Base-by-base conservation (phyloP, 257 asterid species). In the Jaltomata sinuosa region DNA sequence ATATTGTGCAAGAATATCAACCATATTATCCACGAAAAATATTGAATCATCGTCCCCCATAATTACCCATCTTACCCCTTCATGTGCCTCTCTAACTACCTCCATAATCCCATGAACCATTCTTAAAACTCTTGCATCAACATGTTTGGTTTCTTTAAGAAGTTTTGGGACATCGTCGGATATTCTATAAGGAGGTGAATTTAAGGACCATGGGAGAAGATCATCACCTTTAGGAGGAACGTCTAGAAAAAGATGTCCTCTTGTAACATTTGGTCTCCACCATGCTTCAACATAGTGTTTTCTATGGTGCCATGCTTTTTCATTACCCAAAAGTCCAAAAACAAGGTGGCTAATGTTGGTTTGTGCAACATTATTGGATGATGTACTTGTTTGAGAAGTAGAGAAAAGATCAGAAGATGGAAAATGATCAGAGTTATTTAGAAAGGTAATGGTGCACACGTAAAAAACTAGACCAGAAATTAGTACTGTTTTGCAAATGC, bases 41-140 rank as follows among this genome's bases (percentile, higher is more conserved):
- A 86, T 79, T 0, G 89, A 25, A 29, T 88, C 91, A 16, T 88
- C 91, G 3, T 86, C 89, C 12, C 90, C 91, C 82, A 86, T 81
- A n/a, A 84, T 38, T 21, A 86, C 38, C 91, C 91, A 88, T 55
- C 91, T 82, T 6, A 86, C 6, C 0, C 57, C 85, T n/a, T 83
- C 81, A 19, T 54, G 80, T 12, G 32, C 85, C 6, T 86, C 88
- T 8, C 88, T 72, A 40, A 84, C 85, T 6, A 82, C 71, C 57
- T 88, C 91, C 82, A 86, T 14, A 8, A 88, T 86, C 2, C 88
- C 89, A 78, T 86, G 87, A 27, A 82, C 84, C 82, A 88, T 84
- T 31, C 91, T 71, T 2, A 57, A 12, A 77, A 82, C 85, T 29
- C 59, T 21, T 11, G 89, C 34, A 18, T 49, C 79, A 1, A 2